Percentiles rank a stretch among this genome's conserved stretches.
Evolutionary conservation across 305 asterid genomes (phyloP).

Genomic region (Ruellia speciosa): DNA sequence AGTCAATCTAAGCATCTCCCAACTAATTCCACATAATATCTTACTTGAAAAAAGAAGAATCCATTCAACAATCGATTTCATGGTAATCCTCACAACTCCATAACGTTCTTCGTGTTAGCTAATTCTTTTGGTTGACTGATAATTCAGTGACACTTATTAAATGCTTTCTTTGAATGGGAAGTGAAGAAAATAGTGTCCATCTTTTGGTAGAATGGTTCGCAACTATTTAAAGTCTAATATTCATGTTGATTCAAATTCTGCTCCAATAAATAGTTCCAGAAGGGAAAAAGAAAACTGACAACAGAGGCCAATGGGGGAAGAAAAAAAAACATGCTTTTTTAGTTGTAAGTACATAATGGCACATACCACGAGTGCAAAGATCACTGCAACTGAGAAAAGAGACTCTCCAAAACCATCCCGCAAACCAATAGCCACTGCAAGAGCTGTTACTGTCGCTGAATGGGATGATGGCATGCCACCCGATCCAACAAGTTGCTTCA

Average conservation of each 20-base stretch:
- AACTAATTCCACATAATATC: not conserved
- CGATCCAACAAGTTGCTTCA: slow-evolving; percentile 67
- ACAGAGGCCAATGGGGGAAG: too few relatives aligned
- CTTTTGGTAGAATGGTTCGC: not conserved
- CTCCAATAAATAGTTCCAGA: not conserved
- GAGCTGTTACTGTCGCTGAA: slow-evolving; percentile 89
- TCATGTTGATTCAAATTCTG: not conserved
- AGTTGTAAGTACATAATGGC: not conserved
- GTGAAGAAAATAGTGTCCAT: not conserved
- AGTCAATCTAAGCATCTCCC: not conserved
- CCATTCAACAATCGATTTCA: not conserved
- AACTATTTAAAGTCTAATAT: not conserved
- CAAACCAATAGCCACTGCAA: slow-evolving; percentile 69
- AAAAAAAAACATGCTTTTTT: too few relatives aligned
- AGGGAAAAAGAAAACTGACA: not conserved
- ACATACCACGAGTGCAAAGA: slow-evolving; percentile 81
- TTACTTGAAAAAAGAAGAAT: not conserved
- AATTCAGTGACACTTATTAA: not conserved
- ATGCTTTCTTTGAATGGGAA: not conserved
- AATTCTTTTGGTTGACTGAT: not conserved
- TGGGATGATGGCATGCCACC: slow-evolving; percentile 99
- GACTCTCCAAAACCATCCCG: slow-evolving; percentile 84
- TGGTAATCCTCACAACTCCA: not conserved
- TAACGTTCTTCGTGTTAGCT: not conserved
- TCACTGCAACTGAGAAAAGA: slow-evolving; percentile 51